These are phyloP conservation scores for Dryas alaskensis DNA, from an alignment of 306 rosid genomes.

Conservation along the genomic window DNA sequence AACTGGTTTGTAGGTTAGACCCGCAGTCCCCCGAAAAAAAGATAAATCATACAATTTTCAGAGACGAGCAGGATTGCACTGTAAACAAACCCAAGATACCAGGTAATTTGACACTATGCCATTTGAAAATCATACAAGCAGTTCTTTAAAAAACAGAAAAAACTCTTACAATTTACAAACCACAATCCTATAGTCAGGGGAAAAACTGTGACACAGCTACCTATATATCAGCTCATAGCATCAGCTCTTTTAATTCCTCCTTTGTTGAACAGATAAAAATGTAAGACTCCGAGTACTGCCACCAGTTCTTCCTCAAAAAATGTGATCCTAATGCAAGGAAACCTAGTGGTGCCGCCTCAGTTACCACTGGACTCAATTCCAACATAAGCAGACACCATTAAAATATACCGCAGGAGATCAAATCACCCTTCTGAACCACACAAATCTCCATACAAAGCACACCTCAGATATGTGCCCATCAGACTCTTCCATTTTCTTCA, in stretches of 20 bases:
- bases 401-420: constrained; percentile 25
- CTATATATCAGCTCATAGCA: constrained; percentile 22
- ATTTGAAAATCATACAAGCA: constrained; percentile 17
- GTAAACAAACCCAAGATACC: constrained; percentile 7
- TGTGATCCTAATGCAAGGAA: constrained; percentile 32
- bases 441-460: constrained; percentile 17
- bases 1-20: not conserved
- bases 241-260: constrained; percentile 24
- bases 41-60: not conserved
- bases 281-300: constrained; percentile 28
- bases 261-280: constrained; percentile 24
- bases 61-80: not conserved
- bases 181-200: constrained; percentile 34
- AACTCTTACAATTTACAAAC: constrained; percentile 43
- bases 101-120: constrained; percentile 1
- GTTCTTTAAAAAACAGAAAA: not conserved
- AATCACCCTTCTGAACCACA: constrained; percentile 29
- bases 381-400: constrained; percentile 33
- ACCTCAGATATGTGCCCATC: constrained; percentile 12
- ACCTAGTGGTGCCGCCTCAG: constrained; percentile 19
- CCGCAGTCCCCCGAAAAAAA: not conserved
- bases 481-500: constrained; percentile 65
- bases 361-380: constrained; percentile 28
- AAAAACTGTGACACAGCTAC: constrained; percentile 28
- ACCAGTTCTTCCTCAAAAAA: constrained; percentile 32